Percentiles rank a stretch among this genome's conserved stretches.
Evolutionary conservation across 179 eudicot species (phyloP).

Genomic region (Silene vulgaris): DNA sequence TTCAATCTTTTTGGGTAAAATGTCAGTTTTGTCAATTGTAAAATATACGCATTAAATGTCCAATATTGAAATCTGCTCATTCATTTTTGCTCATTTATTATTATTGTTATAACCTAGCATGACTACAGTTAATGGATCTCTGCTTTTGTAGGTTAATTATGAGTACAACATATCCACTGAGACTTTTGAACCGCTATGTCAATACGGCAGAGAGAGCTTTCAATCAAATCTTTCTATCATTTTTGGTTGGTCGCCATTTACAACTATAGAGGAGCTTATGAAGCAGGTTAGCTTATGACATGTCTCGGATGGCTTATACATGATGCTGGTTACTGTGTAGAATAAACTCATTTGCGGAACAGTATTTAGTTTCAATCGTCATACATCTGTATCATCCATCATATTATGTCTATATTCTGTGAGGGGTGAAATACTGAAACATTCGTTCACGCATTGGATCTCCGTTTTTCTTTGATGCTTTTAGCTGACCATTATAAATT

Average conservation of each 20-base stretch:
- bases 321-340: background rate
- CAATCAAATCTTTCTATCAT: conserved; percentile 52
- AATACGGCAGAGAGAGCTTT: conserved; percentile 38
- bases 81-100: background rate
- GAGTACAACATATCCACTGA: conserved; percentile 41
- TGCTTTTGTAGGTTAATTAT: conserved; percentile 60
- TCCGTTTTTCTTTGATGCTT: background rate
- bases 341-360: background rate
- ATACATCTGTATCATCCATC: background rate
- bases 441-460: background rate
- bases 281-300: conserved; percentile 50
- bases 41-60: background rate
- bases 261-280: conserved; percentile 57
- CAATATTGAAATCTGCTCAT: background rate
- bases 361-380: background rate
- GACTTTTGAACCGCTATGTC: conserved; percentile 38
- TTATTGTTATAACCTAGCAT: background rate
- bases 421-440: background rate
- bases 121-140: conserved; percentile 14
- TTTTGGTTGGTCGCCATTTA: conserved; percentile 77
- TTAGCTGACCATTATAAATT: background rate
- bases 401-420: background rate
- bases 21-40: background rate
- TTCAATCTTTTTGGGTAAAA: background rate
- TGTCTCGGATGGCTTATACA: conserved; percentile 7